Conservation (phyloP, 2,329 filamentous ascomycete genomes). For the Fusarium odoratissimum region DNA sequence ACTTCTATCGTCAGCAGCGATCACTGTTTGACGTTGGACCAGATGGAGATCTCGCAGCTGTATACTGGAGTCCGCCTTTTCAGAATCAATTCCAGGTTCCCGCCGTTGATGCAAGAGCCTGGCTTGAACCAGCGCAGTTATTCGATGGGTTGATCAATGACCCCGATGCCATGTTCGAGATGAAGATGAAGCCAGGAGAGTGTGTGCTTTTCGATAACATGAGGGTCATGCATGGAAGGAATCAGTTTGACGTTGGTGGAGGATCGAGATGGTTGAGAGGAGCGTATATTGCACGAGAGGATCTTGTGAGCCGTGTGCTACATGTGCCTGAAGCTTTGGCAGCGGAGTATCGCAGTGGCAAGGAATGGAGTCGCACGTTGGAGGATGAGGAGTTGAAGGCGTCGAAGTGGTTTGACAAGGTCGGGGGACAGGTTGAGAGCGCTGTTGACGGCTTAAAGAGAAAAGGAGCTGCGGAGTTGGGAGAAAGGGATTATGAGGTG, state of each 20-base stretch:
- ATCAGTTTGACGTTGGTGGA: constrained; percentile 73
- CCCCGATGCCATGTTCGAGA: constrained; percentile 71
- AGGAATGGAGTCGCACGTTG: constrained; percentile 40
- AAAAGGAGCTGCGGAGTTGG: constrained; percentile 38
- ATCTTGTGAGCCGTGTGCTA: constrained; percentile 54
- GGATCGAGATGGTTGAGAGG: constrained; percentile 87
- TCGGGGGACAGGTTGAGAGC: constrained; percentile 17
- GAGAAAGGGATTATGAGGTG: constrained; percentile 28
- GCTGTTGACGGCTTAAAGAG: constrained; percentile 25
- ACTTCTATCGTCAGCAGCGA: constrained; percentile 70
- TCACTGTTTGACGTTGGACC: constrained; percentile 60
- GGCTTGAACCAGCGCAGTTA: constrained; percentile 60
- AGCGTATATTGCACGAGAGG: constrained; percentile 76
- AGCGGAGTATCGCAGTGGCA: constrained; percentile 37
- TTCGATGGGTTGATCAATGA: constrained; percentile 72
- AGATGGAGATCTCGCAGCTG: constrained; percentile 42
- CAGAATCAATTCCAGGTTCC: constrained; percentile 65
- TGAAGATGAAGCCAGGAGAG: constrained; percentile 81
- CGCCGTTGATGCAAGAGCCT: constrained; percentile 47
- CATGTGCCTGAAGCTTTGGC: constrained; percentile 47
- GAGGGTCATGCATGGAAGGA: constrained; percentile 85
- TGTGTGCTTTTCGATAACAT: constrained; percentile 95
- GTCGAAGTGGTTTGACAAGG: constrained; percentile 45
- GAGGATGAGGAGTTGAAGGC: constrained; percentile 44
- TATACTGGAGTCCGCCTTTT: constrained; percentile 82